Percentiles rank a stretch among this genome's conserved stretches.
Conservation (phyloP, 129 eudicot genomes). For the Sambucus nigra region DNA sequence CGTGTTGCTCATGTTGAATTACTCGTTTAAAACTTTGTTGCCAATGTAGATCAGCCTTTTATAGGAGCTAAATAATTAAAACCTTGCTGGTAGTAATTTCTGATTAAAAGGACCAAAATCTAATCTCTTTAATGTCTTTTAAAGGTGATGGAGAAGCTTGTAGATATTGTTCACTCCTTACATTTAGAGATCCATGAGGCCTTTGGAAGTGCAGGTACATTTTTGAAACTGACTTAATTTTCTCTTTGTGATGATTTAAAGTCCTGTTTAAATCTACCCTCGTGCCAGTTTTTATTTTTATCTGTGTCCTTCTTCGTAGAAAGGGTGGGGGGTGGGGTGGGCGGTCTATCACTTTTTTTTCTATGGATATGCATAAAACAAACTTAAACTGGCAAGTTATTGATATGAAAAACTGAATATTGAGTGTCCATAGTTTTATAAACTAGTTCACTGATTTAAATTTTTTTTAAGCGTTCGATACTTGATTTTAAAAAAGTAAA, state of each 20-base stretch:
- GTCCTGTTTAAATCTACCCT: constrained; percentile 2
- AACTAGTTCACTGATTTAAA: no score
- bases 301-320: no score
- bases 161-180: constrained; percentile 83
- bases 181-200: constrained; percentile 87
- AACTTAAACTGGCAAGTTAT: no score
- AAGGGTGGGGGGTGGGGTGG: no score
- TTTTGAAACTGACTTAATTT: background rate
- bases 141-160: constrained; percentile 98
- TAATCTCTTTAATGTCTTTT: constrained; percentile 13
- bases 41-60: background rate
- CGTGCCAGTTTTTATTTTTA: no score
- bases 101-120: constrained; percentile 6
- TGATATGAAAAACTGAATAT: no score
- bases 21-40: background rate
- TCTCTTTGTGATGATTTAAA: background rate
- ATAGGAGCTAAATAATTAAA: constrained; percentile 3
- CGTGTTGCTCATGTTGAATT: background rate
- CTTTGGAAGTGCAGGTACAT: constrained; percentile 75
- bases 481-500: no score
- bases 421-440: no score
- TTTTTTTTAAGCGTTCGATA: no score
- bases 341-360: no score
- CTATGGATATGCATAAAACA: no score
- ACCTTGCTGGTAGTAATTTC: background rate